phyloP scores from a whole-genome alignment of 805 yeast species.

The Saccharomycopsis amapae region DNA sequence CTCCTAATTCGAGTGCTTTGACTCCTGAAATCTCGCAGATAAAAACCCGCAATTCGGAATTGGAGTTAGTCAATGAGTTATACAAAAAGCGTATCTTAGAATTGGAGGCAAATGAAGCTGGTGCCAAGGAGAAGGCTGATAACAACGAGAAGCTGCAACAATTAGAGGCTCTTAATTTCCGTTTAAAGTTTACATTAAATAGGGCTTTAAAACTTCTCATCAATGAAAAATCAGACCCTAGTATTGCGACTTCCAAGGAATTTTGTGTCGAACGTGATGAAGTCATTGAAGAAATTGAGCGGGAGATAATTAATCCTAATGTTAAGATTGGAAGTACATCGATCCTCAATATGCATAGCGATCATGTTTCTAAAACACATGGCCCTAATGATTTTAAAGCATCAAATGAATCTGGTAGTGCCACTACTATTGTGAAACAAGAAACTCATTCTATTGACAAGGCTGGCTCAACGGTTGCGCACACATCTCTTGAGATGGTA shows the following conservation, averaged over 20 bases:
- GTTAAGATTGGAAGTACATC: slow-evolving; percentile 11
- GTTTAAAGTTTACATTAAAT: slow-evolving; percentile 18
- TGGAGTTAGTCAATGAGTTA: slow-evolving; percentile 85
- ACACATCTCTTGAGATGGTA: neutral
- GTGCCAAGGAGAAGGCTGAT: neutral
- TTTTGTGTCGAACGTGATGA: neutral
- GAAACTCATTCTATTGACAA: neutral
- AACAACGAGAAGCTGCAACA: neutral
- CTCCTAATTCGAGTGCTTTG: neutral
- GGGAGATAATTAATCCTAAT: slow-evolving; percentile 16
- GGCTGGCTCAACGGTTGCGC: neutral
- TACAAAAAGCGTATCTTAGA: slow-evolving; percentile 79
- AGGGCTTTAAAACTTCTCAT: slow-evolving; percentile 15
- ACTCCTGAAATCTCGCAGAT: slow-evolving; percentile 34
- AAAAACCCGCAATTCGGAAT: slow-evolving; percentile 74
- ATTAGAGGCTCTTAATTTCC: slow-evolving; percentile 9
- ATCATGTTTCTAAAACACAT: too few species aligned
- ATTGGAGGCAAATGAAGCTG: slow-evolving; percentile 39
- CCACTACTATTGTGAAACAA: neutral
- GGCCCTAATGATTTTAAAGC: too few species aligned
- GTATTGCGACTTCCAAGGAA: neutral
- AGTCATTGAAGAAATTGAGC: slow-evolving; percentile 28
- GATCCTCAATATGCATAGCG: neutral
- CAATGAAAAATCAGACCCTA: neutral
- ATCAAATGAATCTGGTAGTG: too few species aligned